A percentile compares a stretch with the other conserved stretches of the same genome.
Conservation (phyloP, 2,329 filamentous ascomycete species). For the Apiospora pterosperma region DNA sequence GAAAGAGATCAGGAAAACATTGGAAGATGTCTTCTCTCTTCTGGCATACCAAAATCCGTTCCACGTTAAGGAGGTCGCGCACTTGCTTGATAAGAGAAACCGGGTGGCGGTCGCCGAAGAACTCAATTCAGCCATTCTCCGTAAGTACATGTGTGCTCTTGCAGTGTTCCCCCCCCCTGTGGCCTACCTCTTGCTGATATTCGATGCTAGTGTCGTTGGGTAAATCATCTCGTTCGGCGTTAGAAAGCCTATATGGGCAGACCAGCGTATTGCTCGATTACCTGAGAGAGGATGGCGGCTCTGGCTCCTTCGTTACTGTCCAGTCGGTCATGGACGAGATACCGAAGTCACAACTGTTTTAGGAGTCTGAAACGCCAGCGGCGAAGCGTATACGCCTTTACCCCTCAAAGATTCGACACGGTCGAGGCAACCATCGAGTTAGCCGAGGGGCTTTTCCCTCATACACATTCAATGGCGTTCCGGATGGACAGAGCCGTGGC, state of each 20-base stretch:
- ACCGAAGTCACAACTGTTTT: constrained; percentile 34
- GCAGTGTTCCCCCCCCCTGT: neutral
- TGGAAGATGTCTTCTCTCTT: constrained; percentile 83
- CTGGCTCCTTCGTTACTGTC: constrained; percentile 75
- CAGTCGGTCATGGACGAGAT: constrained; percentile 47
- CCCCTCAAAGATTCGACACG: neutral
- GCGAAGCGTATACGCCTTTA: neutral
- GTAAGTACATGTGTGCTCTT: constrained; percentile 49
- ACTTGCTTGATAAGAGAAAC: constrained; percentile 72
- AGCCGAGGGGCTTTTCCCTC: neutral
- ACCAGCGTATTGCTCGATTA: constrained; percentile 84
- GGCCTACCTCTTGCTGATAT: neutral
- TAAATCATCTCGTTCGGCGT: constrained; percentile 79
- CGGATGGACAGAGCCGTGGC: neutral
- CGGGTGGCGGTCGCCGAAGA: constrained; percentile 83
- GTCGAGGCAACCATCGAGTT: neutral
- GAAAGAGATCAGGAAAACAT: constrained; percentile 66
- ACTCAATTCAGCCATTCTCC: constrained; percentile 86
- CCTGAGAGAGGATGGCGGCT: constrained; percentile 72
- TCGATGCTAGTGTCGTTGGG: constrained; percentile 70
- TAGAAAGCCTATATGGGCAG: constrained; percentile 84
- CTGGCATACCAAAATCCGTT: constrained; percentile 83
- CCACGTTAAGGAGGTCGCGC: constrained; percentile 69
- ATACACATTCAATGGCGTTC: neutral
- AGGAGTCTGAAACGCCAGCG: constrained; percentile 5